A percentile compares a stretch with the other conserved stretches of the same genome.
phyloP scores from a whole-genome alignment of 2,329 filamentous ascomycete species.

The Dactylellina drechsleri region DNA sequence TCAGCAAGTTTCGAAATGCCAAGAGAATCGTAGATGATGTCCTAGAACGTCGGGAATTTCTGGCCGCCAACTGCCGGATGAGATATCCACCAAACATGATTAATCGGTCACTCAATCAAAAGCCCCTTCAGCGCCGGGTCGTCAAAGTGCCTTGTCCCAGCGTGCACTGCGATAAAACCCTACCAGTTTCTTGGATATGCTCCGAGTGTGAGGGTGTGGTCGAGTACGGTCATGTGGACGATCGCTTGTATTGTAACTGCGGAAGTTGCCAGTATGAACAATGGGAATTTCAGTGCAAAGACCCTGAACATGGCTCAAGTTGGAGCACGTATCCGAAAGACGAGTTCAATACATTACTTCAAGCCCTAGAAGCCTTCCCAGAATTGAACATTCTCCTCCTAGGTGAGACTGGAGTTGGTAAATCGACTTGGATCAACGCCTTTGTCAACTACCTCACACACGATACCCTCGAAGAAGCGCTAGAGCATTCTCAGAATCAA shows the following conservation, averaged over 20 bases:
- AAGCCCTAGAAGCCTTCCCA: slow-evolving; percentile 58
- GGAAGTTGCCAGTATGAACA: slow-evolving; percentile 58
- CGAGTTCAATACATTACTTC: slow-evolving; percentile 55
- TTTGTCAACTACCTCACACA: slow-evolving; percentile 65
- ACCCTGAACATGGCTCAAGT: slow-evolving; percentile 55
- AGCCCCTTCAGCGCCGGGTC: slow-evolving; percentile 58
- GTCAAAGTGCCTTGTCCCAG: slow-evolving; percentile 61
- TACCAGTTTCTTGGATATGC: slow-evolving; percentile 57
- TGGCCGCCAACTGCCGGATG: slow-evolving; percentile 53
- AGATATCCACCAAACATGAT: slow-evolving; percentile 26
- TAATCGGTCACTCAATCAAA: slow-evolving; percentile 56
- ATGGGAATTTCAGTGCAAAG: slow-evolving; percentile 61
- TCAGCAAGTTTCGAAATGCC: slow-evolving; percentile 54
- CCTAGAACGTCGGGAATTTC: slow-evolving; percentile 54
- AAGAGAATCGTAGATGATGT: slow-evolving; percentile 53
- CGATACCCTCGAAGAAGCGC: slow-evolving; percentile 62
- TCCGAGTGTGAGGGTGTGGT: slow-evolving; percentile 57
- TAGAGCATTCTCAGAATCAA: slow-evolving; percentile 50
- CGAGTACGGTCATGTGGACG: slow-evolving; percentile 59
- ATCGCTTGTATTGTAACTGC: slow-evolving; percentile 62
- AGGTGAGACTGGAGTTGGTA: slow-evolving; percentile 66
- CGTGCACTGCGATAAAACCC: slow-evolving; percentile 55
- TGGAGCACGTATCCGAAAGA: slow-evolving; percentile 56
- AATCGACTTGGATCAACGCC: slow-evolving; percentile 66
- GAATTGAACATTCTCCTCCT: slow-evolving; percentile 64